Conservation (phyloP, 768 basidiomycete genomes). For the Clathrus columnatus region DNA sequence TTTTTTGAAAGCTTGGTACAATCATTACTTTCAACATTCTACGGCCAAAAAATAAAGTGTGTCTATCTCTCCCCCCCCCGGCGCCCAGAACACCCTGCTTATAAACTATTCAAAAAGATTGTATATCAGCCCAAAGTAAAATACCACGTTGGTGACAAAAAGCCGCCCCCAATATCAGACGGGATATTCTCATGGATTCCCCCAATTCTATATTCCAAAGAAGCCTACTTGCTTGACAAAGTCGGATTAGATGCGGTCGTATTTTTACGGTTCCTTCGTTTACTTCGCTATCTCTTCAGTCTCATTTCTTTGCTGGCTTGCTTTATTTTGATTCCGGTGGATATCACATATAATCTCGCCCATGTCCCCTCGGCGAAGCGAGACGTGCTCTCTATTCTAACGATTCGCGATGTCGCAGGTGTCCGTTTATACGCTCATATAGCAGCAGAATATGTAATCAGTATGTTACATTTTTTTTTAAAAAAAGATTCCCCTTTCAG, state of each 20-base stretch:
- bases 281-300: conserved; percentile 69
- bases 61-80: conserved; percentile 10
- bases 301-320: conserved; percentile 56
- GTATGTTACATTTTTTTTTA: conserved; percentile 20
- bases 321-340: conserved; percentile 75
- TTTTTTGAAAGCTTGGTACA: conserved; percentile 54
- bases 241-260: conserved; percentile 89
- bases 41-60: conserved; percentile 82
- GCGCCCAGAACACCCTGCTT: not conserved
- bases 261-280: conserved; percentile 84
- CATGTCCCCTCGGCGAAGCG: conserved; percentile 43
- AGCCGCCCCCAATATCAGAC: conserved; percentile 73
- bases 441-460: conserved; percentile 73
- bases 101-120: conserved; percentile 37
- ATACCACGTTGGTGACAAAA: conserved; percentile 71
- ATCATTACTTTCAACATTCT: conserved; percentile 74
- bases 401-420: conserved; percentile 75
- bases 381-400: conserved; percentile 69
- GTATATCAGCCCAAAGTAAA: conserved; percentile 93
- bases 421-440: conserved; percentile 77
- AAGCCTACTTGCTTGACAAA: conserved; percentile 82
- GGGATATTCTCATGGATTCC: conserved; percentile 85
- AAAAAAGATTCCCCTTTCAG: conserved; percentile 2
- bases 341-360: conserved; percentile 73
- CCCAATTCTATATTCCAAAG: conserved; percentile 73